Percentiles rank a stretch among this genome's conserved stretches.
phyloP scores from a whole-genome alignment of 768 basidiomycete genomes.

The Phaeolepiota aurea region DNA sequence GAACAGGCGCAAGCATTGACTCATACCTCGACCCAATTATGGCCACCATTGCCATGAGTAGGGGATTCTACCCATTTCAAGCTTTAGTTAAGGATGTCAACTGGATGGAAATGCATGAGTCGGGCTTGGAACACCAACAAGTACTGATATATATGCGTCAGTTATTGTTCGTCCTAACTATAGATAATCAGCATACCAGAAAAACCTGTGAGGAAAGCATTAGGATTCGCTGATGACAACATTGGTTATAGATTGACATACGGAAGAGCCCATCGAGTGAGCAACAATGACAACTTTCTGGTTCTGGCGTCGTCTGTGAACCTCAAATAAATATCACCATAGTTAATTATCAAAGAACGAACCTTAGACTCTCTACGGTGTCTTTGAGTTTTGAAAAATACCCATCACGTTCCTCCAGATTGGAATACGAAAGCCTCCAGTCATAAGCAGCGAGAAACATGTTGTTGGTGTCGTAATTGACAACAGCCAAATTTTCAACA shows the following conservation, averaged over 20 bases:
- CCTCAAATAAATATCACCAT: not conserved
- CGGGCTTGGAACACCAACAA: slow-evolving; percentile 50
- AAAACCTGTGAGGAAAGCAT: slow-evolving; percentile 24
- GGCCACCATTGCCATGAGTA: slow-evolving; percentile 71
- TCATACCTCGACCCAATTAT: slow-evolving; percentile 88
- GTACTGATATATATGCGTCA: slow-evolving; percentile 42
- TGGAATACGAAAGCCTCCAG: slow-evolving; percentile 83
- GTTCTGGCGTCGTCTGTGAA: slow-evolving; percentile 50
- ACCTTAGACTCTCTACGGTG: slow-evolving; percentile 77
- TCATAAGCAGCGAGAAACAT: slow-evolving; percentile 82
- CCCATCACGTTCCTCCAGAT: slow-evolving; percentile 86
- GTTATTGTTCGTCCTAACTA: not conserved
- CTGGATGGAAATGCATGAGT: not conserved
- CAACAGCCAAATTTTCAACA: slow-evolving; percentile 87
- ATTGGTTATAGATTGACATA: slow-evolving; percentile 22
- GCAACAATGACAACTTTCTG: slow-evolving; percentile 79
- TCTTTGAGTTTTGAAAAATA: slow-evolving; percentile 81
- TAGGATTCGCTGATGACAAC: too few species aligned
- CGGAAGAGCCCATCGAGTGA: slow-evolving; percentile 82
- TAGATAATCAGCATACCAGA: slow-evolving; percentile 30
- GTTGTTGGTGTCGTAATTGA: slow-evolving; percentile 91
- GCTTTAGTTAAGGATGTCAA: slow-evolving; percentile 25
- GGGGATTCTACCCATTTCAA: slow-evolving; percentile 97
- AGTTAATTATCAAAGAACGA: slow-evolving; percentile 13
- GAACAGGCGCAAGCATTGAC: slow-evolving; percentile 6